Evolutionary conservation across 805 yeast species (phyloP), one percentile per base, ranked within the genome.

Genomic region (Peterozyma xylosa): DNA sequence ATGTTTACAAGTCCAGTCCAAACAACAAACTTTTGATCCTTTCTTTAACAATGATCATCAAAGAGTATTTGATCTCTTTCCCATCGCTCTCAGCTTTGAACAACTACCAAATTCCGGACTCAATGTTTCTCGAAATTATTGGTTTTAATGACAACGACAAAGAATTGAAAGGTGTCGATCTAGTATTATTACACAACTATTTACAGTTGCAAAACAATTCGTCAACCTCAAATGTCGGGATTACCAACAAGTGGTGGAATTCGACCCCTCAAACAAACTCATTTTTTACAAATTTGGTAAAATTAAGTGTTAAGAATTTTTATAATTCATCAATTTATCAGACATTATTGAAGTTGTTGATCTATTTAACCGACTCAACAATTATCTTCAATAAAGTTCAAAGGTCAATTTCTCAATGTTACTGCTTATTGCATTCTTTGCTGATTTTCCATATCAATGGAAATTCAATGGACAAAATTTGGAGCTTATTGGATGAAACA

Each of bases 231-330:
- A 78, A 74, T 41, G 33, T 41, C 13, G 29, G 37, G 4, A 27
- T 37, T 5, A 13, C 42, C 18, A 70, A 79, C 30, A 86, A 81
- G 60, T 90, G 96, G 96, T 89, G 93, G 89, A 82, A 76, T 55
- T 64, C 73, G 27, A 47, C 70, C 2, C 67, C 65, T 6, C 54
- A 62, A 1, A 65, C 67, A 14, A 69, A 71, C 44, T 80, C 95
- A 0, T 64, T 86, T 38, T 88, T 87, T 59, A 79, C 90, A 0
- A 74, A 78, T 6, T 63, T 88, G 44, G 53, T 85, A 29, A 75
- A 76, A 54, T 62, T 86, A 34, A 75, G 67, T 2, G 46, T 53
- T 37, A 48, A 53, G 6, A 45, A 35, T 29, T 7, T 41, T 21
- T 17, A 21, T 9, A 37, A 27, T 30, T 39, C 41, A 37, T 42